Evolutionary conservation across 2,329 filamentous ascomycete species (phyloP), one percentile per base, ranked within the genome.

Genomic region (Aspergillus fischeri): DNA sequence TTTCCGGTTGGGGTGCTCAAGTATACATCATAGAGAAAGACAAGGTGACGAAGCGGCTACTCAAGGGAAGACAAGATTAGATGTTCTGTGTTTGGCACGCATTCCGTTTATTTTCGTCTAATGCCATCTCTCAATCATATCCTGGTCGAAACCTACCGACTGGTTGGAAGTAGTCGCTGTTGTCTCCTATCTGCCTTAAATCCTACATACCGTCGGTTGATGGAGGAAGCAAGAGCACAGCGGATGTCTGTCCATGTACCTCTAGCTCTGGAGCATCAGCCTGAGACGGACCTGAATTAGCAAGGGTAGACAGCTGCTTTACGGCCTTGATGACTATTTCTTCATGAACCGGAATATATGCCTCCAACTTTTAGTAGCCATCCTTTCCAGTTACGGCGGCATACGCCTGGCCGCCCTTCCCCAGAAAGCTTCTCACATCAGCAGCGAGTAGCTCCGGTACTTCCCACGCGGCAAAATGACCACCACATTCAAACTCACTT

Each of bases 1-100:
- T 99, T 63, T 97, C 93, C 41, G 94, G 94, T 64, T 97, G 94
- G 94, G 94, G 94, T 74, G 94, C 94, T 42, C 92, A 99, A 73
- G 94, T 99, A 67, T 99, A 97, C 81, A 96, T 99, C 73, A 96
- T 99, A 76, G 94, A 97, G 83, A 99, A 99, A 85, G 92, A 96
- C 81, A 97, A 97, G 89, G 91, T 99, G 63, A 97, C 94, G 71
- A 97, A 97, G 88, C 85, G 94, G 76, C 86, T 99, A 86, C 82
- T 99, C 77, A 97, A 97, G 86, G 92, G 92, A 73, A 87, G 92
- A 81, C 93, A 97, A 81, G 93, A 97, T 76, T 92, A 91, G 69
- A 56, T 56, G 41, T 53, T 54, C 45, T 67, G 49, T 65, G 62
- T 64, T 68, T 59, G 62, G 61, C 56, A 21, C 44, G 24, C 44